Percentiles rank a stretch among this genome's conserved stretches.
phyloP scores from a whole-genome alignment of 169 alveolate species.

The Eimeria falciformis region DNA sequence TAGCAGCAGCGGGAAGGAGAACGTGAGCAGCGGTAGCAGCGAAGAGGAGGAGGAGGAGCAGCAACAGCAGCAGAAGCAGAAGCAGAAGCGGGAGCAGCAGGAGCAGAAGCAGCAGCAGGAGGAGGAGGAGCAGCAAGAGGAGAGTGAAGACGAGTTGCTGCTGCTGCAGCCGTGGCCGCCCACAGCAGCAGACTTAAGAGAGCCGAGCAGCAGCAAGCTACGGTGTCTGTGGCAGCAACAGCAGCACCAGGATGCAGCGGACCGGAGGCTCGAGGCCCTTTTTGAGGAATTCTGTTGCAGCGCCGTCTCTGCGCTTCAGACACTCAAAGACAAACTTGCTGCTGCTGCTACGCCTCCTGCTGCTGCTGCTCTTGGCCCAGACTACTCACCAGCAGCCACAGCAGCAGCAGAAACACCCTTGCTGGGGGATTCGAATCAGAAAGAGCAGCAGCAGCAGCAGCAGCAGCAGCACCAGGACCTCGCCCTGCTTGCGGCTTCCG shows the following conservation, averaged over 20 bases:
- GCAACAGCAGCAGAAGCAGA: slow-evolving; percentile 42
- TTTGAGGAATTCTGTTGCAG: slow-evolving; percentile 29
- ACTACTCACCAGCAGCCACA: neutral
- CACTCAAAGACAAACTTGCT: neutral
- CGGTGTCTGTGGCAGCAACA: slow-evolving; percentile 65
- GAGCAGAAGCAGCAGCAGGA: slow-evolving; percentile 4
- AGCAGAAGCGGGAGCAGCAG: slow-evolving; percentile 21
- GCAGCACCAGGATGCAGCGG: slow-evolving; percentile 58
- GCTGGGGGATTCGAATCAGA: slow-evolving; percentile 4
- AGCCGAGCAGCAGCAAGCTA: slow-evolving; percentile 54
- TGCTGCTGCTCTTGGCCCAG: neutral
- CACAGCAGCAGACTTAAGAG: slow-evolving; percentile 29
- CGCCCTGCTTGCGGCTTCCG: neutral
- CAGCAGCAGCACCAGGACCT: slow-evolving; percentile 36
- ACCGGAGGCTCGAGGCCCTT: slow-evolving; percentile 21
- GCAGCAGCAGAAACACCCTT: neutral
- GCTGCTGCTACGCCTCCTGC: slow-evolving; percentile 5
- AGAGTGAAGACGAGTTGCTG: slow-evolving; percentile 30
- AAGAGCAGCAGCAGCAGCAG: slow-evolving; percentile 30
- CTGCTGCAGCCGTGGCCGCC: slow-evolving; percentile 67
- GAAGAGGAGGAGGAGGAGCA: neutral
- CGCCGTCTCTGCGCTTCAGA: slow-evolving; percentile 43
- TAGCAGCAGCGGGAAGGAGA: neutral
- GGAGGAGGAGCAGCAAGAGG: slow-evolving; percentile 27
- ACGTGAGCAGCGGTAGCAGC: neutral